Base-by-base conservation (phyloP, 768 basidiomycete species). In the Lentinula guzmanii region DNA sequence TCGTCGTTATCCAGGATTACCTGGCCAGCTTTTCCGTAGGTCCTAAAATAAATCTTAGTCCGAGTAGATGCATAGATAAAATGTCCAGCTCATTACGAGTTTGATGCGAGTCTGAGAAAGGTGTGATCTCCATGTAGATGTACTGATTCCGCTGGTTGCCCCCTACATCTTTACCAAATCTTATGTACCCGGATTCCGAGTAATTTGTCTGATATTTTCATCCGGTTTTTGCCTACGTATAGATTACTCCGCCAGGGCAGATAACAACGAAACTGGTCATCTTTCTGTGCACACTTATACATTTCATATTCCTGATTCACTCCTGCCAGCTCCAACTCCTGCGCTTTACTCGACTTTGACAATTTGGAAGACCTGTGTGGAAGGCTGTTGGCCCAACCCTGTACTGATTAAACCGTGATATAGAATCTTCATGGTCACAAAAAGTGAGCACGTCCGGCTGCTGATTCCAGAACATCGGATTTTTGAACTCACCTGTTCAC, bases 1-100 rank as follows among this genome's bases (percentile, higher is more conserved):
- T 84, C 77, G 37, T 84, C 85, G 63, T 74, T 72, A 8, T 74
- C 75, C 8, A 90, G 76, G 5, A 78, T 72, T 5, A 90, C 76
- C 21, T 67, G 61, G 0, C 79, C 75, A n/a, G 77, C 76, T 1
- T 68, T 61, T 9, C 65, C 70, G 28, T 21, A 21, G 21, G 21
- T 21, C 21, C 21, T 21, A 21, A 21, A 21, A 21, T 21, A 1
- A 21, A 21, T 74, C 5, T 72, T 69, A 43, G 62, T 65, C 33
- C n/a, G n/a, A n/a, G 78, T 78, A 16, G 68, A 70, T 13, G 72
- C 76, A 4, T 79, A 71, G 58, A 87, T 71, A 52, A 81, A 28
- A 69, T 5, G 62, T 70, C 18, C 82, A 84, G 21, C 82, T 84
- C 2, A 72, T 77, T 18, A 77, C 75, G 60, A 64, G 28, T 16